Base-by-base conservation (phyloP, 495 filamentous ascomycete species). In the Bacidia gigantensis region DNA sequence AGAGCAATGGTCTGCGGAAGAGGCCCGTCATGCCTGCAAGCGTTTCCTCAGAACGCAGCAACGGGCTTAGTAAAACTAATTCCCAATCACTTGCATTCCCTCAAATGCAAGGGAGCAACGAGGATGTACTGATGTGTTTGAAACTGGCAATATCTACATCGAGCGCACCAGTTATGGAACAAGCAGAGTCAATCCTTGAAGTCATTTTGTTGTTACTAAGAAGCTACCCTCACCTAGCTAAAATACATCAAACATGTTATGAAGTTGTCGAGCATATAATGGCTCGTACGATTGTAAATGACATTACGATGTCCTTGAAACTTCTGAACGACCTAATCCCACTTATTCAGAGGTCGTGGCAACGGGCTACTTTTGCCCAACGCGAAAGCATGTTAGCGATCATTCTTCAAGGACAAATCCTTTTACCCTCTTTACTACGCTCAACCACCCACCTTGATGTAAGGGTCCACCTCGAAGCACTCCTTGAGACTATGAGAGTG, bases 311-410 rank as follows among this genome's bases (percentile, higher is more conserved):
- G 23, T 75, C 79, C 11, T 72, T 74, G 54, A 70, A 67, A 32
- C 66, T 80, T 23, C 64, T 82, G 43, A 62, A 71, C 32, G 72
- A 78, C 17, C 58, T 90, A 44, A 60, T 95, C 20, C 86, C 87
- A 2, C 62, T 87, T 29, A 76, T 95, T 43, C 77, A 73, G 24
- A 70, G 77, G 18, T 72, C 86, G 57, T 96, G 92, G 92, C 68
- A 75, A 47, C 75, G 77, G 29, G 83, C 87, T 46, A 67, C 78
- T 25, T 68, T 69, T 12, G 60, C 60, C 11, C 60, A 83, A 35
- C 80, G 80, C 52, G 86, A 90, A 58, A 81, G 87, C 56, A 73
- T 90, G 59, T 69, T 87, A 32, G 79, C 81, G 52, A 76, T 79
- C n/a, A 67, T 93, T 32, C 81, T 86, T 54, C 71, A 80, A 44